Evolutionary conservation across 306 rosid species (phyloP).

Genomic region (Adenanthera pavonina): DNA sequence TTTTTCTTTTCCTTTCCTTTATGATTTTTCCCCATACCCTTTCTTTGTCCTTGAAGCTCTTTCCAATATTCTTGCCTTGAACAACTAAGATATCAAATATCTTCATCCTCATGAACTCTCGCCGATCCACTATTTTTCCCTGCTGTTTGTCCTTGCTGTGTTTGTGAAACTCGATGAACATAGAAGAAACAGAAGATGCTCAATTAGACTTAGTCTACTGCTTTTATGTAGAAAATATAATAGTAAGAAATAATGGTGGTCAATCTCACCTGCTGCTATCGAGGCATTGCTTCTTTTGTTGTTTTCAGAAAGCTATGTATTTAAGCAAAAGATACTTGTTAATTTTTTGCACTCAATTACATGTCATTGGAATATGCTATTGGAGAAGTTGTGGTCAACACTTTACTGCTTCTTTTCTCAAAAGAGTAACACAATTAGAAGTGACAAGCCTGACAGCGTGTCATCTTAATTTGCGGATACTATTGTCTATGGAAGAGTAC

Average conservation of each 20-base stretch:
- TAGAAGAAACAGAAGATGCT: not conserved
- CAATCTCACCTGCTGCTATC: not conserved
- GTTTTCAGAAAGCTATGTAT: not conserved
- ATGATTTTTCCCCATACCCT: not conserved
- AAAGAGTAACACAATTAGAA: constrained; percentile 3
- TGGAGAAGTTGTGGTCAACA: not conserved
- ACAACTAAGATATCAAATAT: not conserved
- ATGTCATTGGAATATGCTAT: not conserved
- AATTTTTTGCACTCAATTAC: not conserved
- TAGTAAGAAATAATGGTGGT: not conserved
- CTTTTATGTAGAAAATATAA: not conserved
- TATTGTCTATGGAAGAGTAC: not conserved
- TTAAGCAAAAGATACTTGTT: not conserved
- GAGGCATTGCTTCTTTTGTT: not conserved
- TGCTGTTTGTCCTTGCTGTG: not conserved
- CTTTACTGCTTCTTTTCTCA: not conserved
- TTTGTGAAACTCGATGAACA: not conserved
- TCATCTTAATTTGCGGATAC: not conserved
- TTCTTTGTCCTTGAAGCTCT: not conserved
- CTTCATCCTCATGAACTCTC: not conserved
- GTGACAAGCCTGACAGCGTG: not conserved
- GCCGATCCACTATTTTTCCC: not conserved
- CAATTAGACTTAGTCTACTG: not conserved
- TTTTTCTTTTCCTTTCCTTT: not conserved
- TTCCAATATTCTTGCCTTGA: not conserved